Percentiles rank a stretch among this genome's conserved stretches.
These are phyloP conservation scores for Umbelopsis ramanniana DNA, from an alignment of 192 early-diverging fungal species.

Conservation along the genomic window DNA sequence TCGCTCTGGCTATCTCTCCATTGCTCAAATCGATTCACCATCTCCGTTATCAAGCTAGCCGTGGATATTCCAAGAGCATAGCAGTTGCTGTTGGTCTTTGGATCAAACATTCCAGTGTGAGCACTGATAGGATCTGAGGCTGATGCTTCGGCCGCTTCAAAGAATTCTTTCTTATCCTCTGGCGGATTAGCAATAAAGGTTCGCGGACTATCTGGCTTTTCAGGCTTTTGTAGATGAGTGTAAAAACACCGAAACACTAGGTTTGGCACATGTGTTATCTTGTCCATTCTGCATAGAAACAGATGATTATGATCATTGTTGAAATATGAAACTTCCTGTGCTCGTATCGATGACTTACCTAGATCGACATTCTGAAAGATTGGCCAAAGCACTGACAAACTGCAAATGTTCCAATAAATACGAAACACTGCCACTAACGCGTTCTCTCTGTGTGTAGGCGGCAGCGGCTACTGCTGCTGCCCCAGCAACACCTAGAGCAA, in stretches of 20 bases:
- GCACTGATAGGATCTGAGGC: slow-evolving; percentile 31
- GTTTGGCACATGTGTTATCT: slow-evolving; percentile 30
- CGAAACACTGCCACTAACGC: slow-evolving; percentile 33
- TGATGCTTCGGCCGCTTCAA: slow-evolving; percentile 25
- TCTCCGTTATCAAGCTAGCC: slow-evolving; percentile 21
- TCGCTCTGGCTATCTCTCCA: slow-evolving; percentile 10
- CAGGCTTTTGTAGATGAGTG: not conserved
- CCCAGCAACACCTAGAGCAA: slow-evolving; percentile 47
- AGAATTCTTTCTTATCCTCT: slow-evolving; percentile 15
- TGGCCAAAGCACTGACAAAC: slow-evolving; percentile 56
- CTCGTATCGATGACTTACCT: slow-evolving; percentile 37
- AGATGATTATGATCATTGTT: not conserved
- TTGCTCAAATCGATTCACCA: slow-evolving; percentile 25
- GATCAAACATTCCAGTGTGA: slow-evolving; percentile 41
- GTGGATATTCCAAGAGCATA: slow-evolving; percentile 27
- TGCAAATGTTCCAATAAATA: slow-evolving; percentile 50
- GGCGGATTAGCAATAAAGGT: slow-evolving; percentile 41
- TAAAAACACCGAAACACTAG: slow-evolving; percentile 39
- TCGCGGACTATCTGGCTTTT: not conserved
- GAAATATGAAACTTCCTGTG: not conserved
- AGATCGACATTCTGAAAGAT: slow-evolving; percentile 38
- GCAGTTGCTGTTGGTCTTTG: slow-evolving; percentile 31
- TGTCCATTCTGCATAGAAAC: slow-evolving; percentile 21
- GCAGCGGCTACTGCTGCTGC: slow-evolving; percentile 46
- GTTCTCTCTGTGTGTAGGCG: slow-evolving; percentile 44